phyloP scores from a whole-genome alignment of 768 basidiomycete genomes.

The Phaeolepiota aurea region DNA sequence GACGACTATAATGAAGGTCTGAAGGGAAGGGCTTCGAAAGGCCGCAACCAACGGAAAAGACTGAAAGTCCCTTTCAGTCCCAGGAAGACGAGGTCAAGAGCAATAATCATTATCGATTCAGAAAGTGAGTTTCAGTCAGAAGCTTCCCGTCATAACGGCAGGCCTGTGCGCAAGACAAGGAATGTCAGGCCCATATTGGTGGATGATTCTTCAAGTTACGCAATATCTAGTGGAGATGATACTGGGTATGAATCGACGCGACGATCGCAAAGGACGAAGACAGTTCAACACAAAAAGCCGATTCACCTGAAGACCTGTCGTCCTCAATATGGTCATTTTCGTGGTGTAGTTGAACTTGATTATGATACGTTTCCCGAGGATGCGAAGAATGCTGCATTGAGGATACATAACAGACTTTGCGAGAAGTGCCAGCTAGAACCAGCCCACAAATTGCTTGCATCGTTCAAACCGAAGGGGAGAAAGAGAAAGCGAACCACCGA shows the following conservation, averaged over 20 bases:
- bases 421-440: conserved; percentile 64
- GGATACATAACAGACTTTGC: conserved; percentile 56
- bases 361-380: conserved; percentile 47
- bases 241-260: conserved; percentile 14
- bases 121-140: conserved; percentile 17
- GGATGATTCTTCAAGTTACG: conserved; percentile 19
- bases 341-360: conserved; percentile 29
- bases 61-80: conserved; percentile 59
- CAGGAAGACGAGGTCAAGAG: conserved; percentile 41
- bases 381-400: conserved; percentile 38
- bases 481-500: conserved; percentile 31
- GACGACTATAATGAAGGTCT: conserved; percentile 15
- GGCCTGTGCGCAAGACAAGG: conserved; percentile 45
- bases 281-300: conserved; percentile 11
- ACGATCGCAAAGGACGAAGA: conserved; percentile 10
- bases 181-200: conserved; percentile 26
- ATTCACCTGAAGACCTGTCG: conserved; percentile 18
- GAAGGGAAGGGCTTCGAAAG: conserved; percentile 10
- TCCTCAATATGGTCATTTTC: conserved; percentile 38
- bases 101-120: conserved; percentile 25
- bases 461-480: conserved; percentile 24
- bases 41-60: conserved; percentile 14
- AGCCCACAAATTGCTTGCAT: conserved; percentile 42
- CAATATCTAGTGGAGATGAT: conserved; percentile 18
- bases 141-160: conserved; percentile 19